These are phyloP conservation scores for Heliamphora pulchella DNA, from an alignment of 179 eudicot genomes.

Conservation along the genomic window DNA sequence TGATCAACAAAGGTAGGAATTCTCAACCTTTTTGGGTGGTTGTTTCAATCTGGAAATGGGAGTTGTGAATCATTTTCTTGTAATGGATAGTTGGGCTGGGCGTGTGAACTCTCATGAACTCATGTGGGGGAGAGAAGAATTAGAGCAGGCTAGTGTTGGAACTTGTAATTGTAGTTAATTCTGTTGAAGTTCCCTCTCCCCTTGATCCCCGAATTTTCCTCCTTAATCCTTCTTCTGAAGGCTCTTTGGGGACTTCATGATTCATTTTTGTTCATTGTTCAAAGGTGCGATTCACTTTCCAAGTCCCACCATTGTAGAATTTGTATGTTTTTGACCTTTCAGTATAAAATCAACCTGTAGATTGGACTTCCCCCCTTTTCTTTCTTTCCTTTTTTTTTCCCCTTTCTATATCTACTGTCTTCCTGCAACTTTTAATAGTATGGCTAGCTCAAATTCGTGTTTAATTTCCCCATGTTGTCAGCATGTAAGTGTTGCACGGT, in stretches of 20 bases:
- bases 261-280: constrained; percentile 19
- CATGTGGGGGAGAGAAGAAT: not conserved
- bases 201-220: not conserved
- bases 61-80: not conserved
- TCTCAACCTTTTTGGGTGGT: not conserved
- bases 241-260: constrained; percentile 1
- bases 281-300: constrained; percentile 11
- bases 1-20: not conserved
- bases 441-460: too few species aligned
- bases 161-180: constrained; percentile 18
- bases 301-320: constrained; percentile 20
- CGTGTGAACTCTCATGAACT: not conserved
- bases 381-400: too few species aligned
- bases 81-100: constrained; percentile 7
- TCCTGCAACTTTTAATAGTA: too few species aligned
- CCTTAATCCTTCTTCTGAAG: constrained; percentile 6
- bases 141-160: constrained; percentile 7
- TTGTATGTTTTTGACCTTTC: constrained; percentile 13
- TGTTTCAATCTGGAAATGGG: constrained; percentile 7
- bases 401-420: too few species aligned
- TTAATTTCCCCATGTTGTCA: too few species aligned
- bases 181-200: constrained; percentile 4
- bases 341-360: not conserved
- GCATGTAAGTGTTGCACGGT: too few species aligned
- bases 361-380: too few species aligned